Base-by-base conservation (phyloP, 2,329 filamentous ascomycete genomes). In the Aureobasidium sp. region DNA sequence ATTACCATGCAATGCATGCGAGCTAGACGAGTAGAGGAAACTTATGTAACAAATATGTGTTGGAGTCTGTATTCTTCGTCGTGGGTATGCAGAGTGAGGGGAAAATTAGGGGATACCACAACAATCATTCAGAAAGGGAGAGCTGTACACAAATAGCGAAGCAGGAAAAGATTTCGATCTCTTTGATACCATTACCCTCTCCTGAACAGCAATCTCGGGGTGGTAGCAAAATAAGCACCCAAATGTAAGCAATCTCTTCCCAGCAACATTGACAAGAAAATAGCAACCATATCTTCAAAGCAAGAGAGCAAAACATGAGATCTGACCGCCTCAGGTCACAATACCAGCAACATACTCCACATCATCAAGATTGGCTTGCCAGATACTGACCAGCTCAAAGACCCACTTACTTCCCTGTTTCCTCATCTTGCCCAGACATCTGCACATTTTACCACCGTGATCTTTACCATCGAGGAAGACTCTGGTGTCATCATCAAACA, bases 321-420 rank as follows among this genome's bases (percentile, higher is more conserved):
- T 2, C 5, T 9, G 15, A n/a, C 31, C 5, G 12, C 14, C 12
- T 62, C 48, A 62, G 17, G 60, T 41, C 62, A 68, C 73, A 62
- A 83, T 79, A 6, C 75, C 77, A 64, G 78, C 77, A 3, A 78
- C 80, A 74, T 76, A 77, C 12, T 75, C 71, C n/a, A 84, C 74
- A 67, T 84, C 82, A 34, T 82, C 81, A 79, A 78, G 82, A 36
- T 73, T 77, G 2, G 79, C 80, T 63, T 79, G 73, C 76, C 81
- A 80, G 14, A 84, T 77, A 61, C 77, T 82, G 62, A 80, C 69
- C 5, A 84, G 72, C 9, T 75, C 71, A 55, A 81, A 69, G 22
- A 72, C 70, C 78, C 78, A 77, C 61, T 72, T 73, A 58, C 70
- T 73, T 17, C 79, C 74, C 2, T 31, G 17, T 53, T 74, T 76